phyloP scores from a whole-genome alignment of 257 asterid genomes.

The Nicotiana undulata region DNA sequence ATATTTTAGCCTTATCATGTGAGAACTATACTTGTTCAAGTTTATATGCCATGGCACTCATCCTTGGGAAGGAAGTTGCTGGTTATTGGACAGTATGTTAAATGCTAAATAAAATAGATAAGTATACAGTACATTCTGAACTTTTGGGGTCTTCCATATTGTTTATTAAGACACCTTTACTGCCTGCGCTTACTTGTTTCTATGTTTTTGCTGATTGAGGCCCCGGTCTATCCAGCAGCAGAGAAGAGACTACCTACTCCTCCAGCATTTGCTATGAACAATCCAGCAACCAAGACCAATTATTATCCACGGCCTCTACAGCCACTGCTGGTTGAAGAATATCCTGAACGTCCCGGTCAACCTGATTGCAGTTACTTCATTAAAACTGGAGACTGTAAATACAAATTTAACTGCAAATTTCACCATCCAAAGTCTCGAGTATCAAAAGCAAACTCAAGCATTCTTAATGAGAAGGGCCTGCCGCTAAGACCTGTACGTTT shows the following conservation, averaged over 20 bases:
- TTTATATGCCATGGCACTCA: not conserved
- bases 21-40: not conserved
- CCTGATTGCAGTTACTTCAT: constrained; percentile 82
- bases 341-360: constrained; percentile 88
- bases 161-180: not conserved
- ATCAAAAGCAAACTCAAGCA: constrained; percentile 29
- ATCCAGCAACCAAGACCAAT: constrained; percentile 36
- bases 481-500: constrained; percentile 94
- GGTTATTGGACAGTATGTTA: not conserved
- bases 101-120: not conserved
- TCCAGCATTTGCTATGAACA: constrained; percentile 72
- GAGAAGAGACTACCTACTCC: constrained; percentile 88
- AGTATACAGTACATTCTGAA: not conserved
- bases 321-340: constrained; percentile 43
- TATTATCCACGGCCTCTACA: constrained; percentile 40
- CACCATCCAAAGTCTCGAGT: constrained; percentile 66
- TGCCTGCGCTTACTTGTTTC: constrained; percentile 20
- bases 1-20: not conserved
- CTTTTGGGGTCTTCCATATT: not conserved
- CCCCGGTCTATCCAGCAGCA: constrained; percentile 46
- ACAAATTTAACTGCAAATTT: constrained; percentile 70
- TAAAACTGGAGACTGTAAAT: constrained; percentile 91
- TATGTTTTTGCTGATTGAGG: constrained; percentile 36
- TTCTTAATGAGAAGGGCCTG: constrained; percentile 81
- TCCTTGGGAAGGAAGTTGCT: constrained; percentile 1